Percentiles rank a stretch among this genome's conserved stretches.
phyloP scores from a whole-genome alignment of 768 basidiomycete species.

The Suillus subluteus region DNA sequence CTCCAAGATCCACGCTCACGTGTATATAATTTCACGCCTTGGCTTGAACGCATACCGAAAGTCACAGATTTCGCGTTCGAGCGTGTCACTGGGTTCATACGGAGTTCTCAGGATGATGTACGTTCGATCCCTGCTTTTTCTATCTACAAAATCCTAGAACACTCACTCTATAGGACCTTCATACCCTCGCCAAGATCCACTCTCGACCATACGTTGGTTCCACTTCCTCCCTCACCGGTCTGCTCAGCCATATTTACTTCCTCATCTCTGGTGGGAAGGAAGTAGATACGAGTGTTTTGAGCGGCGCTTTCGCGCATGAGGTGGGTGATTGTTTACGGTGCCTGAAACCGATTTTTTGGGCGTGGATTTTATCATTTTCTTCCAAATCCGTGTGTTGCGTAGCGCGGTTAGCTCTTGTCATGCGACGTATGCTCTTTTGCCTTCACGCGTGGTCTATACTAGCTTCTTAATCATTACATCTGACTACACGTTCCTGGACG shows the following conservation, averaged over 20 bases:
- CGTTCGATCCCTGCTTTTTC: slow-evolving; percentile 19
- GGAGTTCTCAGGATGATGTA: slow-evolving; percentile 78
- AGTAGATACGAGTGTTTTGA: slow-evolving; percentile 65
- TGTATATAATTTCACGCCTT: slow-evolving; percentile 82
- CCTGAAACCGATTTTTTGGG: background rate
- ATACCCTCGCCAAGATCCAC: slow-evolving; percentile 59
- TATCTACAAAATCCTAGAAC: background rate
- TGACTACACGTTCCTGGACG: background rate
- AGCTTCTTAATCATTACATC: background rate
- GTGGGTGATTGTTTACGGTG: slow-evolving; percentile 41
- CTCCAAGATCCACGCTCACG: slow-evolving; percentile 83
- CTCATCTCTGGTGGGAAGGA: slow-evolving; percentile 73
- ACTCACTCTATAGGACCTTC: slow-evolving; percentile 56
- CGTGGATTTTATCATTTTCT: background rate
- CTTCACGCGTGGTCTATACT: background rate
- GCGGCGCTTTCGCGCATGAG: slow-evolving; percentile 58
- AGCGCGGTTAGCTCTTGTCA: background rate
- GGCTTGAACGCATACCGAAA: slow-evolving; percentile 72
- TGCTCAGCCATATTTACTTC: slow-evolving; percentile 88
- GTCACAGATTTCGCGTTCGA: slow-evolving; percentile 87
- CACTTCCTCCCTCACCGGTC: slow-evolving; percentile 85
- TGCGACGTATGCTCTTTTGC: background rate
- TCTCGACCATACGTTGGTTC: slow-evolving; percentile 76
- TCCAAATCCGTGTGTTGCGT: background rate
- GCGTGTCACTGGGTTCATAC: slow-evolving; percentile 71